phyloP scores from a whole-genome alignment of 2,329 filamentous ascomycete species.

The Daldinia eschscholtzii region DNA sequence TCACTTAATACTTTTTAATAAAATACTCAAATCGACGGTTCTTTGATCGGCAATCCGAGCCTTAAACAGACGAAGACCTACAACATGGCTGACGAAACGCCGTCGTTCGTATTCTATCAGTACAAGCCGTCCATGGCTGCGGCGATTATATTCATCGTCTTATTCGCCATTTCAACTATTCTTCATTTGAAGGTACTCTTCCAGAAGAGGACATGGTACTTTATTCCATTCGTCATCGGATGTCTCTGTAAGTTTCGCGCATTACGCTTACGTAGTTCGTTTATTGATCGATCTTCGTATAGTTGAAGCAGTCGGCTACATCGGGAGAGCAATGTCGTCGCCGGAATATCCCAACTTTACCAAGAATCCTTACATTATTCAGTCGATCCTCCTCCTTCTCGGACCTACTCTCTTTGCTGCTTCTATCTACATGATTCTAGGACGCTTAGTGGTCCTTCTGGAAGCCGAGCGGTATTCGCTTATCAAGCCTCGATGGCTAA shows the following conservation, averaged over 20 bases:
- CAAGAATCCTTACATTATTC: neutral
- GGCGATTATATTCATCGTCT: neutral
- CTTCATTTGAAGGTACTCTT: neutral
- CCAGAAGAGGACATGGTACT: neutral
- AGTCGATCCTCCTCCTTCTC: neutral
- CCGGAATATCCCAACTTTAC: constrained; percentile 2
- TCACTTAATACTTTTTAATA: neutral
- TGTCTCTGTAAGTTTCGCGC: neutral
- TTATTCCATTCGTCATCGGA: neutral
- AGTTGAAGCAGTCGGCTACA: neutral
- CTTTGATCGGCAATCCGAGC: neutral
- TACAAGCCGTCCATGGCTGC: neutral
- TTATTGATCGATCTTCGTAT: neutral
- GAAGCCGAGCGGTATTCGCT: neutral
- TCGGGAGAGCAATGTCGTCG: neutral
- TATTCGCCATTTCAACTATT: neutral
- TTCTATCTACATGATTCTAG: constrained; percentile 1
- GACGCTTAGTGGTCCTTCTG: neutral
- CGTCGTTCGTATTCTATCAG: neutral
- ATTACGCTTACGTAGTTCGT: neutral
- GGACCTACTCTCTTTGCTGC: neutral
- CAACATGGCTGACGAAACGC: neutral
- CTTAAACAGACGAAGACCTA: neutral
- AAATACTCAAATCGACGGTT: neutral
- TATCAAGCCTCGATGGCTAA: neutral